Evolutionary conservation across 495 filamentous ascomycete species (phyloP).

Genomic region (Beverwykella pulmonaria): DNA sequence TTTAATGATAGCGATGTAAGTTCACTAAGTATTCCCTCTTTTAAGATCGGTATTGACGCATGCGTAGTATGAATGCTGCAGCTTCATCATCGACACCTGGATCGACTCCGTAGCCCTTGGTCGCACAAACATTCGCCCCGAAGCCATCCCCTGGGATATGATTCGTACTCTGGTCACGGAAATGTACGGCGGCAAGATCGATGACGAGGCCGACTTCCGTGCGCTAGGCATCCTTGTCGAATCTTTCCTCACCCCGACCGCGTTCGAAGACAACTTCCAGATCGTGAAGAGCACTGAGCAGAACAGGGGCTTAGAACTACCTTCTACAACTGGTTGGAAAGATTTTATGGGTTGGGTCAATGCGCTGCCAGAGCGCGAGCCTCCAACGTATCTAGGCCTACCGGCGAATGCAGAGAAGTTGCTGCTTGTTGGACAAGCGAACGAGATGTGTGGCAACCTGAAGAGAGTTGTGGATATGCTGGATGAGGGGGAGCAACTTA

Average conservation of each 20-base stretch:
- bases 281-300: conserved; percentile 66
- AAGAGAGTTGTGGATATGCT: conserved; percentile 79
- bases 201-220: conserved; percentile 83
- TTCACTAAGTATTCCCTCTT: conserved; percentile 32
- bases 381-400: conserved; percentile 93
- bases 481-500: conserved; percentile 91
- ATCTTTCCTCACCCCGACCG: conserved; percentile 75
- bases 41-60: conserved; percentile 40
- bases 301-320: conserved; percentile 65
- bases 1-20: conserved; percentile 99
- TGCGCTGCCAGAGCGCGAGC: conserved; percentile 88
- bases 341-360: conserved; percentile 95
- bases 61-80: conserved; percentile 89
- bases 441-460: conserved; percentile 81
- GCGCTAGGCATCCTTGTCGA: conserved; percentile 72
- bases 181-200: conserved; percentile 97
- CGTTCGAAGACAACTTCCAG: conserved; percentile 89
- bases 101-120: conserved; percentile 77
- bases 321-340: conserved; percentile 74
- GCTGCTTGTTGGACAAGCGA: conserved; percentile 84
- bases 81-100: conserved; percentile 95
- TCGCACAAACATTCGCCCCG: conserved; percentile 87
- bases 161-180: conserved; percentile 88
- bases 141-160: conserved; percentile 97
- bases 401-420: conserved; percentile 97